phyloP scores from a whole-genome alignment of 2,329 filamentous ascomycete species.

The Davidsoniella neocaledoniae region DNA sequence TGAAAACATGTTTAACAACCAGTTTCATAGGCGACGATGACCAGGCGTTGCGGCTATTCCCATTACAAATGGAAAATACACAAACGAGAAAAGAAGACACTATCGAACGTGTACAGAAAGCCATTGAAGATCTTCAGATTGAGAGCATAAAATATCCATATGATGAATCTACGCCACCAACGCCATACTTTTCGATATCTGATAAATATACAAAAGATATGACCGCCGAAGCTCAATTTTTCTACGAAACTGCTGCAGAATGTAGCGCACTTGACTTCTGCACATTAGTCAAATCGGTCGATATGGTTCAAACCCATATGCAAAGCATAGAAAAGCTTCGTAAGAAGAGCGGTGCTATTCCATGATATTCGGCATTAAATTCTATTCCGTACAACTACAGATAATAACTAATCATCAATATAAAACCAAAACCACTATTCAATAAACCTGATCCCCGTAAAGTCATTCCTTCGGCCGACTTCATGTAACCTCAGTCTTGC shows the following conservation, averaged over 20 bases:
- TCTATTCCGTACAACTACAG: too few species aligned
- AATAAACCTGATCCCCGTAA: not conserved
- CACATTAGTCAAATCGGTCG: slow-evolving; percentile 11
- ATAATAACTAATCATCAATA: too few species aligned
- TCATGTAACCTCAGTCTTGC: not conserved
- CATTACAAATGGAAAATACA: not conserved
- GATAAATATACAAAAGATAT: slow-evolving; percentile 10
- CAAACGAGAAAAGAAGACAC: not conserved
- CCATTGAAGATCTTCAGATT: not conserved
- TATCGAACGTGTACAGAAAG: not conserved
- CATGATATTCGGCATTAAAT: too few species aligned
- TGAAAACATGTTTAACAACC: not conserved
- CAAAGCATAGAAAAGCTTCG: slow-evolving; percentile 4
- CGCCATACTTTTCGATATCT: slow-evolving; percentile 4
- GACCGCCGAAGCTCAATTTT: slow-evolving; percentile 7
- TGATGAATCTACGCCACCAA: not conserved
- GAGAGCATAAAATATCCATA: not conserved
- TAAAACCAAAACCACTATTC: not conserved
- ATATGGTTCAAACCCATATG: slow-evolving; percentile 12
- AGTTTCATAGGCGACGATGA: not conserved
- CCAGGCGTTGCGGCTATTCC: slow-evolving; percentile 5
- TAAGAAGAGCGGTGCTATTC: not conserved
- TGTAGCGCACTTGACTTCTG: slow-evolving; percentile 7
- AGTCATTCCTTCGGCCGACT: not conserved
- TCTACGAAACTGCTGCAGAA: slow-evolving; percentile 12